Evolutionary conservation across 768 basidiomycete species (phyloP).

Genomic region (Mycena vitilis): DNA sequence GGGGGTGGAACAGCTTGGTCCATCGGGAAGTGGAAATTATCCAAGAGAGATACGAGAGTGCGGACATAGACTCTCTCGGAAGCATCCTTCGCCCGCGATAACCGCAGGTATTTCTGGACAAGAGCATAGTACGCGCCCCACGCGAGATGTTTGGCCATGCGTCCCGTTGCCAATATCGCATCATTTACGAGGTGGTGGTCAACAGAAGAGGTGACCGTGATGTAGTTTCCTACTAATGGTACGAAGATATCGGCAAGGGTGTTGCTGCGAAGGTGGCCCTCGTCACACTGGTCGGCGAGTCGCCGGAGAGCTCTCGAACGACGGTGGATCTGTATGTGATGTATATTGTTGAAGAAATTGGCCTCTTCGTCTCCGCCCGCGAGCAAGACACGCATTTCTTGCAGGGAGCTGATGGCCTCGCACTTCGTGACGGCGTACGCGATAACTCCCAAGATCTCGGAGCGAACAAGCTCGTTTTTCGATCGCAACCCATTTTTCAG

Average conservation of each 20-base stretch:
- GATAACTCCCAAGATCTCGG: conserved; percentile 84
- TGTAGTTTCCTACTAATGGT: conserved; percentile 87
- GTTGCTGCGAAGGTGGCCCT: conserved; percentile 71
- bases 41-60: conserved; percentile 83
- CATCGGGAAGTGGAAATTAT: conserved; percentile 93
- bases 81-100: conserved; percentile 73
- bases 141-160: conserved; percentile 76
- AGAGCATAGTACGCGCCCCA: conserved; percentile 89
- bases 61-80: conserved; percentile 88
- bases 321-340: conserved; percentile 93
- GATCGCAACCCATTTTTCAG: conserved; percentile 84
- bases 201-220: conserved; percentile 66
- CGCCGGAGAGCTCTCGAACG: conserved; percentile 87
- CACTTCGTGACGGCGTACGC: conserved; percentile 79
- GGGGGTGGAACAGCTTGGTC: conserved; percentile 58
- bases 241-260: conserved; percentile 86
- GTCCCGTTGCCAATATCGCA: conserved; percentile 83
- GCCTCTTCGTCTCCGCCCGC: conserved; percentile 93
- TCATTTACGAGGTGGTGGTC: conserved; percentile 94
- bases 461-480: conserved; percentile 87
- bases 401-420: conserved; percentile 65
- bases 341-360: conserved; percentile 96
- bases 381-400: conserved; percentile 85
- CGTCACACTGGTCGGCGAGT: conserved; percentile 81
- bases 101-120: conserved; percentile 84